Percentiles rank a stretch among this genome's conserved stretches.
Evolutionary conservation across 495 filamentous ascomycete species (phyloP).

Genomic region (Aspergillus conjunctus): DNA sequence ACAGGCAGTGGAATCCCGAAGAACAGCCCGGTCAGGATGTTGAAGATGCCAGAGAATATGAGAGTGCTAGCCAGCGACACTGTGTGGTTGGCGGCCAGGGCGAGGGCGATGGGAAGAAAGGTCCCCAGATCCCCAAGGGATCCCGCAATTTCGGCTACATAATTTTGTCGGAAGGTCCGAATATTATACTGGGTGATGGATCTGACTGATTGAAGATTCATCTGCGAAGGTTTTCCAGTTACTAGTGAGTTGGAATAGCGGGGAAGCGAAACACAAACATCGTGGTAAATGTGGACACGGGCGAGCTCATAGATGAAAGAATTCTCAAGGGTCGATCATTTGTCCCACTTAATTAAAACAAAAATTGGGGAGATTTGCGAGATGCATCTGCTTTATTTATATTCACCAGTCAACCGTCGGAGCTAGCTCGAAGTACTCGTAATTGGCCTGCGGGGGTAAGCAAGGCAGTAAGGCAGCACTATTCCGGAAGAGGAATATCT

Average conservation of each 20-base stretch:
- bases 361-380: neutral
- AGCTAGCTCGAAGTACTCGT: neutral
- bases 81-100: conserved; percentile 70
- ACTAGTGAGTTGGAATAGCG: too few species aligned
- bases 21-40: conserved; percentile 74
- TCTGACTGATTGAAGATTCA: conserved; percentile 36
- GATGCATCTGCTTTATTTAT: neutral
- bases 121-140: conserved; percentile 90
- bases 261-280: neutral
- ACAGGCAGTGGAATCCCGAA: conserved; percentile 89
- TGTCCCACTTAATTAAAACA: neutral
- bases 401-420: too few species aligned
- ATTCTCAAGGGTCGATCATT: neutral
- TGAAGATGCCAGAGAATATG: conserved; percentile 83
- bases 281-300: too few species aligned
- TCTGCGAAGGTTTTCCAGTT: conserved; percentile 12
- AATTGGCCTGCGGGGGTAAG: neutral
- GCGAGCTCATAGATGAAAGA: neutral
- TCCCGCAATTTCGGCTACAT: conserved; percentile 83
- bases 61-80: conserved; percentile 83
- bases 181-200: conserved; percentile 40
- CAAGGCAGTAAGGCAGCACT: neutral
- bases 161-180: conserved; percentile 51
- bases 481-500: neutral
- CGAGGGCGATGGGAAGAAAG: conserved; percentile 84